Evolutionary conservation across 2,329 filamentous ascomycete genomes (phyloP), one percentile per base, ranked within the genome.

Genomic region (Exophiala calicioides): DNA sequence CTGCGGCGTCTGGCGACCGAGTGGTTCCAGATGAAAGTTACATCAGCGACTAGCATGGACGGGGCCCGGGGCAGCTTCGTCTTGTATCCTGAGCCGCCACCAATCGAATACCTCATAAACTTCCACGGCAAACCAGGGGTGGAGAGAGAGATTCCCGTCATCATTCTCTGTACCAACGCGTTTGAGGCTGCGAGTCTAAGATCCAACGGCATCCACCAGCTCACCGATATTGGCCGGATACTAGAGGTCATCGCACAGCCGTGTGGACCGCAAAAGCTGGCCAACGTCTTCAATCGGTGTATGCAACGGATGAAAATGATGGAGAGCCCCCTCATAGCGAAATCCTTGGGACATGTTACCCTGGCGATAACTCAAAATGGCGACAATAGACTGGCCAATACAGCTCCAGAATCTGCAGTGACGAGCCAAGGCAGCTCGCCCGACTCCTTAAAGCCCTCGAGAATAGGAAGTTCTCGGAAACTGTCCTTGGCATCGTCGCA

Each of bases 221-320:
- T 57, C 2, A 52, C 48, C 1, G 52, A 57, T 5, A 50, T 68
- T 26, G 62, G 66, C 2, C 49, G 60, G 12, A 60, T 63, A 3
- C 62, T 70, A 7, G 63, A 69, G 38, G 65, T 70, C 18, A 63
- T 69, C 20, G 62, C 64, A 13, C 65, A 65, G 13, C 68, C 68
- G 3, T 69, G 65, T 38, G 68, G 68, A 1, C 67, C 68, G 5
- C 66, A 70, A 41, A 71, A 70, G 35, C 51, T 71, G 34, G 67
- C 67, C 3, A 67, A 63, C 24, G 65, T 62, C 20, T 57, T 70
- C 10, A 39, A 53, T 15, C 48, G 53, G 15, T 53, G 55, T 37
- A 44, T 59, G 50, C 57, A 54, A 44, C 47, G 55, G 13, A 31
- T 53, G 27, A 44, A 53, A 31, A 44, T 52, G 31, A 33, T 55